These are phyloP conservation scores for Ceratobasidium sp. DNA, from an alignment of 1,284 basidiomycete species.

Conservation along the genomic window DNA sequence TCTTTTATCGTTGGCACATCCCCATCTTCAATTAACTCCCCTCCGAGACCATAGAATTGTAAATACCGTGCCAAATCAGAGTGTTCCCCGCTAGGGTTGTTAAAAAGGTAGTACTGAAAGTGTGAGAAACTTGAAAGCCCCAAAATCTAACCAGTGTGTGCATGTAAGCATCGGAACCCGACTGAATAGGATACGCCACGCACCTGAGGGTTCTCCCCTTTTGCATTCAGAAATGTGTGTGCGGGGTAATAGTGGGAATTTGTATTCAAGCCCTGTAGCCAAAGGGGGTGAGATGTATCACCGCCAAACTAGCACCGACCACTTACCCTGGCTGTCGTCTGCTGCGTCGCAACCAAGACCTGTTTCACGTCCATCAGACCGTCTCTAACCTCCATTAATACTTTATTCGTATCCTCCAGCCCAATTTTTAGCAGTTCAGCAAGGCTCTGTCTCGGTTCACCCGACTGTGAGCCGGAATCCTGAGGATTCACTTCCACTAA, in stretches of 20 bases:
- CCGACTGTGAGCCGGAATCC: background rate
- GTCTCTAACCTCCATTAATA: background rate
- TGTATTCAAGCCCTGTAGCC: background rate
- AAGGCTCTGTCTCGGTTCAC: background rate
- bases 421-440: background rate
- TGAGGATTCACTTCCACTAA: background rate
- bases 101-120: background rate
- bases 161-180: background rate
- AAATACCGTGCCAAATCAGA: slow-evolving; percentile 15
- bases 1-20: background rate
- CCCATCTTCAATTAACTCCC: background rate
- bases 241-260: too few species aligned
- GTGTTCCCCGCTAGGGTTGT: too few species aligned
- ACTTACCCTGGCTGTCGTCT: slow-evolving; percentile 2
- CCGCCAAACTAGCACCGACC: background rate
- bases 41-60: slow-evolving; percentile 18
- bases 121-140: background rate
- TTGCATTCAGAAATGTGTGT: background rate
- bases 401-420: background rate
- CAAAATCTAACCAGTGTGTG: background rate
- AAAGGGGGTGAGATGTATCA: background rate
- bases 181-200: background rate
- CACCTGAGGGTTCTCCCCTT: slow-evolving; percentile 7
- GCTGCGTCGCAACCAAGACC: background rate
- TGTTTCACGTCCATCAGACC: background rate